Evolutionary conservation across 1,284 basidiomycete species (phyloP).

Genomic region (Leccinum subrobustum): DNA sequence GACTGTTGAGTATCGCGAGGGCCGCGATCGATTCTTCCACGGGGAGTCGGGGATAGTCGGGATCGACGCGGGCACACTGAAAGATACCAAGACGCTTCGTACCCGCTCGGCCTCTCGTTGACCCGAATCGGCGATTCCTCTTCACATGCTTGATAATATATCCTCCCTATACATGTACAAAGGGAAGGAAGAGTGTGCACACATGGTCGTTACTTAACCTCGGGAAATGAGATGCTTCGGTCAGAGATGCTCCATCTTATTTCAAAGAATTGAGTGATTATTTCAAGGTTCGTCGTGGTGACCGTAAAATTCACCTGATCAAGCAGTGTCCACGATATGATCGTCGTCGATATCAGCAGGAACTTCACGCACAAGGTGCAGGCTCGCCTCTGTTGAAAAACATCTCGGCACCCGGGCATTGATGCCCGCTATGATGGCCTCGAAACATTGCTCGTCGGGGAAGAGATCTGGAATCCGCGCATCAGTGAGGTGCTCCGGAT

Average conservation of each 20-base stretch:
- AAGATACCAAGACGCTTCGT: conserved; percentile 51
- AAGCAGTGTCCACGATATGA: not conserved
- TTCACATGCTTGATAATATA: not conserved
- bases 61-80: conserved; percentile 41
- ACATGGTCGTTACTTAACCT: not conserved
- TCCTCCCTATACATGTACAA: conserved; percentile 1
- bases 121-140: conserved; percentile 40
- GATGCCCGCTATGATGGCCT: conserved; percentile 61
- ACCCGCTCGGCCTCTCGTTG: conserved; percentile 42
- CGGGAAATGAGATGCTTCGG: not conserved
- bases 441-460: conserved; percentile 57
- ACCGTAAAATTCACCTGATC: conserved; percentile 34
- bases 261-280: conserved; percentile 46
- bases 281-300: conserved; percentile 37
- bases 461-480: conserved; percentile 11
- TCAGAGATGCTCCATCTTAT: conserved; percentile 10
- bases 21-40: conserved; percentile 37
- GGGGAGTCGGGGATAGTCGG: conserved; percentile 18
- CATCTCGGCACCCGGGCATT: conserved; percentile 50
- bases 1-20: conserved; percentile 35
- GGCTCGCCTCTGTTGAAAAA: conserved; percentile 46
- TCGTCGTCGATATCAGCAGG: not conserved
- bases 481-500: not conserved
- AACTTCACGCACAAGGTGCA: not conserved
- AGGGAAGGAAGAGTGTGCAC: not conserved